A percentile compares a stretch with the other conserved stretches of the same genome.
These are phyloP conservation scores for Paralagenidium karlingii DNA, from an alignment of 352 stramenopile genomes.

Conservation along the genomic window DNA sequence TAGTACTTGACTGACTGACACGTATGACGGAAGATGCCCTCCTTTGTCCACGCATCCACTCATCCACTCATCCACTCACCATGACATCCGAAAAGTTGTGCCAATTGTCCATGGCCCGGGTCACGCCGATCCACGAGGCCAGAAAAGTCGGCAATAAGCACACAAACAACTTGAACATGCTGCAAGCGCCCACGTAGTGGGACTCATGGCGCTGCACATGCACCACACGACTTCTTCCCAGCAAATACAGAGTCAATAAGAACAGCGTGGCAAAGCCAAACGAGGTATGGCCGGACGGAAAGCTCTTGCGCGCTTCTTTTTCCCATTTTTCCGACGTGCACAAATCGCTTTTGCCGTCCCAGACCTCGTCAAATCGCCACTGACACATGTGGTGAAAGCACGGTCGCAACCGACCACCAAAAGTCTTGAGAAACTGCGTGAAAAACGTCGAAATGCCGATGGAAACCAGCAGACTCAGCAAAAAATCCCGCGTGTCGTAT, in stretches of 20 bases:
- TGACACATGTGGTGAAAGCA: constrained; percentile 70
- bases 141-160: constrained; percentile 46
- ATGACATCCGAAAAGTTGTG: constrained; percentile 76
- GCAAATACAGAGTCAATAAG: constrained; percentile 56
- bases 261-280: constrained; percentile 66
- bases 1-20: background rate
- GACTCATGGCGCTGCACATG: constrained; percentile 29
- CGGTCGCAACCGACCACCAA: constrained; percentile 50
- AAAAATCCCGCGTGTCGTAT: constrained; percentile 61
- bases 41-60: no score
- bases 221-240: constrained; percentile 51
- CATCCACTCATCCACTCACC: no score
- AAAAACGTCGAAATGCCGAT: constrained; percentile 34
- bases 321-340: constrained; percentile 31
- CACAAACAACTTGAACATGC: constrained; percentile 52
- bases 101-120: constrained; percentile 75
- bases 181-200: constrained; percentile 30
- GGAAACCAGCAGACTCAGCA: constrained; percentile 42
- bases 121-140: constrained; percentile 55
- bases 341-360: constrained; percentile 50
- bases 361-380: constrained; percentile 48
- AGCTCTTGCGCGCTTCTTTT: constrained; percentile 52
- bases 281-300: constrained; percentile 63
- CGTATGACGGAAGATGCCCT: background rate
- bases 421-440: constrained; percentile 61